phyloP scores from a whole-genome alignment of 2,329 filamentous ascomycete species.

The Botryosphaeria dothidea region DNA sequence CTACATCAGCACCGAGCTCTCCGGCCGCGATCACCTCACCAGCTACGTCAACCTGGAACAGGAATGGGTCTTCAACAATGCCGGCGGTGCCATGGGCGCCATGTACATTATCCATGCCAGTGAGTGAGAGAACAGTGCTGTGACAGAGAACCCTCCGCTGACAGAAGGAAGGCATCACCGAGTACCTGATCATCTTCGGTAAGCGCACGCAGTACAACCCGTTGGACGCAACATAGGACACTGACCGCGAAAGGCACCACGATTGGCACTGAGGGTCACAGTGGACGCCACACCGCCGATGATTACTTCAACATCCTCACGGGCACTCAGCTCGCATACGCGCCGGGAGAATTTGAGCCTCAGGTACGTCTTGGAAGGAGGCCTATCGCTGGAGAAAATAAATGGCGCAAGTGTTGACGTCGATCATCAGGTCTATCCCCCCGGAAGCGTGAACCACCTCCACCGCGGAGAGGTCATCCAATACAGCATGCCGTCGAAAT shows the following conservation, averaged over 20 bases:
- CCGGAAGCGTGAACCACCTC: slow-evolving; percentile 72
- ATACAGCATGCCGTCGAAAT: slow-evolving; percentile 75
- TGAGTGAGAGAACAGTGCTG: slow-evolving; percentile 40
- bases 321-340: slow-evolving; percentile 76
- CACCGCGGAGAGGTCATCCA: slow-evolving; percentile 73
- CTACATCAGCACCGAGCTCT: slow-evolving; percentile 70
- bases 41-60: slow-evolving; percentile 66
- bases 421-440: slow-evolving; percentile 56
- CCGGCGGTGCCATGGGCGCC: slow-evolving; percentile 85
- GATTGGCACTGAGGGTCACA: slow-evolving; percentile 84
- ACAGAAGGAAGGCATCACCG: slow-evolving; percentile 65
- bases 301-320: slow-evolving; percentile 92
- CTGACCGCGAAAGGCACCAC: slow-evolving; percentile 56
- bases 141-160: not conserved
- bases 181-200: slow-evolving; percentile 86
- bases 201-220: not conserved
- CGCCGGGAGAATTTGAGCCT: slow-evolving; percentile 64
- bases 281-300: slow-evolving; percentile 84
- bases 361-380: slow-evolving; percentile 44
- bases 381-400: not conserved
- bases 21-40: slow-evolving; percentile 25
- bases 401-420: not conserved
- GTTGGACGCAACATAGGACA: not conserved
- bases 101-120: slow-evolving; percentile 91
- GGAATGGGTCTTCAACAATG: slow-evolving; percentile 92